A percentile compares a stretch with the other conserved stretches of the same genome.
Conservation (phyloP, 169 alveolate genomes). For the Plasmodium sp. region DNA sequence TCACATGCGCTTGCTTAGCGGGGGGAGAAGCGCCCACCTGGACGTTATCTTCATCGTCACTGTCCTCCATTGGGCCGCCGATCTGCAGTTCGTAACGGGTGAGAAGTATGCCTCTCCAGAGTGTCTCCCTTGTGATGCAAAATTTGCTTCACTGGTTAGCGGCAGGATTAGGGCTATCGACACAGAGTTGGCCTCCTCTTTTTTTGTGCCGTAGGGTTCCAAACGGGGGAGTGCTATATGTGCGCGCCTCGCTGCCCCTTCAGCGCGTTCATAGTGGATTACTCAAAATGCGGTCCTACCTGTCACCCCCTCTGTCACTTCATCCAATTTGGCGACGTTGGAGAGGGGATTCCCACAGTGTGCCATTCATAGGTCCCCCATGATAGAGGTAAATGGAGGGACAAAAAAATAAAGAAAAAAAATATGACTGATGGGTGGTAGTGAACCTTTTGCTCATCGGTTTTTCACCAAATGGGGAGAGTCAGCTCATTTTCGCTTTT, state of each 20-base stretch:
- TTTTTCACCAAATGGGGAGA: neutral
- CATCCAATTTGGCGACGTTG: neutral
- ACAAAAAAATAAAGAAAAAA: neutral
- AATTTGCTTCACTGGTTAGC: neutral
- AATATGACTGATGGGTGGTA: neutral
- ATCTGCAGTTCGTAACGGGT: neutral
- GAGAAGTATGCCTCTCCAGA: neutral
- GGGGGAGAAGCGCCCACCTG: constrained; percentile 13
- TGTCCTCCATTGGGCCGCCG: constrained; percentile 40
- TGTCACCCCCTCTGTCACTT: neutral
- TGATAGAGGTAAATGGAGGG: neutral
- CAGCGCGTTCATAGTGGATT: neutral
- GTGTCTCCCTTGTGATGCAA: neutral
- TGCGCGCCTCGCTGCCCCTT: neutral
- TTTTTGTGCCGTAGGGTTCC: neutral
- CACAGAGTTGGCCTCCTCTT: neutral
- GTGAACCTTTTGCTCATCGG: neutral
- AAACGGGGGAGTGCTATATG: neutral
- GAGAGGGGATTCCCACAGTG: neutral
- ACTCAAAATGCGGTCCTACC: neutral
- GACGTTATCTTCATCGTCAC: constrained; percentile 52
- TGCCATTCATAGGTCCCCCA: neutral
- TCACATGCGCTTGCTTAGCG: neutral
- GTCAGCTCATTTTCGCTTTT: neutral
- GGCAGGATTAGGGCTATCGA: neutral